Evolutionary conservation across 1,139 yeast genomes (phyloP), one percentile per base, ranked within the genome.

Genomic region (Lodderomyces pseudojiufengensis): DNA sequence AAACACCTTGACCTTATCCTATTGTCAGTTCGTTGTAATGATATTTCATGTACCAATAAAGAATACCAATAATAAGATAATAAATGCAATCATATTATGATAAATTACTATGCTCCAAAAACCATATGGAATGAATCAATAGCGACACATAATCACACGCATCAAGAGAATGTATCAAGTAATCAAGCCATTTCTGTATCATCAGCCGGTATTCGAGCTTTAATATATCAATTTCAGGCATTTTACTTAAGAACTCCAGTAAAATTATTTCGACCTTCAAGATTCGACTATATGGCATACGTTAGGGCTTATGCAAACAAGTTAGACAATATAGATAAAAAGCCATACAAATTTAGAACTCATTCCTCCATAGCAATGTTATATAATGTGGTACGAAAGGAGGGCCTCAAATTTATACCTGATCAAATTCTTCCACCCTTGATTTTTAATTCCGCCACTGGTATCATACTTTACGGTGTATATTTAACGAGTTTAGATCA

Each of bases 391-490:
- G 65, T 86, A 15, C 74, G 73, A 44, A 73, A 75, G 40, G 85
- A 84, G 50, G 97, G 97, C 1, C 85, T 96, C 95, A 65, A 73
- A 40, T 85, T 87, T 48, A 78, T 90, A 12, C 96, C 96, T 0
- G 84, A 84, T 45, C 84, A 82, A 48, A 76, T 87, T 1, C 55
- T 88, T 20, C 97, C 97, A 2, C 97, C 97, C 1, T 61, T 90
- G 32, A 43, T 90, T 2, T 95, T 95, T 10, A 90, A 90, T 52
- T 83, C 95, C 5, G 83, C 84, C 4, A 83, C 95, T 1, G 97
- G 97, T 1, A 63, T 87, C 9, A 85, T 87, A 2, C 65, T 90
- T 14, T 90, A 90, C 55, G 84, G 95, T 0, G 76, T 95, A 0
- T 90, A 90, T 51, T 67, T 90, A 46, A 63, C 79, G 0, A 58